Conservation (phyloP, 78 protist genomes). For the Polysphondylium violaceum region DNA sequence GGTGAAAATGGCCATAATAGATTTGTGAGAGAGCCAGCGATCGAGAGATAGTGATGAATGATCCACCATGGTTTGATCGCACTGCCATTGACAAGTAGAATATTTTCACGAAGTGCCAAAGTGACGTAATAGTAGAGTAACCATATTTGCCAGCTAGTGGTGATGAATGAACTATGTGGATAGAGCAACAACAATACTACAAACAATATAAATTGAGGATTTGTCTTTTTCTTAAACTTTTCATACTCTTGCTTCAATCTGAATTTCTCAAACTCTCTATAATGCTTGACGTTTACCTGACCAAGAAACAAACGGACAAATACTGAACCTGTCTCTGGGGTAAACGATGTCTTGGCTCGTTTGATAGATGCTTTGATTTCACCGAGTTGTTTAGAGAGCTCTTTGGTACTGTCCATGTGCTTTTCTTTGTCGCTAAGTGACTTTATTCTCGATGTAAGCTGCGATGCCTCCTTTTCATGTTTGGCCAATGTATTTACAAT, state of each 20-base stretch:
- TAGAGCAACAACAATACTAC: constrained; percentile 37
- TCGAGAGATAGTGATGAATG: constrained; percentile 85
- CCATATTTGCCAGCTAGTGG: constrained; percentile 75
- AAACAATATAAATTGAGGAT: constrained; percentile 58
- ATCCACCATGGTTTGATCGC: constrained; percentile 85
- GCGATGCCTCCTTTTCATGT: constrained; percentile 60
- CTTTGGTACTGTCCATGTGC: constrained; percentile 5
- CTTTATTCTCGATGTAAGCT: not conserved
- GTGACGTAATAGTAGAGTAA: constrained; percentile 81
- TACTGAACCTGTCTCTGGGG: constrained; percentile 74
- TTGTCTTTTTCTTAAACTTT: constrained; percentile 75
- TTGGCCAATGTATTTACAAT: constrained; percentile 38
- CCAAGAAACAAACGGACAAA: constrained; percentile 81
- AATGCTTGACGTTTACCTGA: constrained; percentile 77
- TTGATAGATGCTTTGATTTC: not conserved
- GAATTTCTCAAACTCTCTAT: constrained; percentile 78
- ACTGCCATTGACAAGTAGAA: constrained; percentile 81
- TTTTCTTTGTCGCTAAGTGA: constrained; percentile 1
- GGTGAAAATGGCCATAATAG: constrained; percentile 47
- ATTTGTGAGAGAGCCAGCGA: constrained; percentile 65
- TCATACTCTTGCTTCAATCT: constrained; percentile 82
- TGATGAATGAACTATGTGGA: constrained; percentile 41
- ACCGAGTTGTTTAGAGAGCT: not conserved
- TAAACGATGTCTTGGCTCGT: constrained; percentile 34
- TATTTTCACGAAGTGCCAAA: constrained; percentile 83